Conservation (phyloP, 768 basidiomycete genomes). For the Calocybe gangraenosa region DNA sequence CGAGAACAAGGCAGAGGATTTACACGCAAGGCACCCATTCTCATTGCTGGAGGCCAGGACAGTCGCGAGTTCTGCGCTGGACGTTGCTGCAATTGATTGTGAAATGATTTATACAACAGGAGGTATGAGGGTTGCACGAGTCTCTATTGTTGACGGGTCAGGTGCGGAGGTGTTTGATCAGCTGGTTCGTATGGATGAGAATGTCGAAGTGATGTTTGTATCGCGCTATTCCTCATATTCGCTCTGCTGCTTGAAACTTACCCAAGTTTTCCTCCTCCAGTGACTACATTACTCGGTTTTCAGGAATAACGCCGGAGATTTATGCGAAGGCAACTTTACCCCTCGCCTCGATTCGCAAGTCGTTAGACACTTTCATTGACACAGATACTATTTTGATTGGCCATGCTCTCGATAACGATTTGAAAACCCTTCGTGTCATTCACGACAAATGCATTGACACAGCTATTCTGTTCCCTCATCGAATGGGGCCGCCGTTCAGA, state of each 20-base stretch:
- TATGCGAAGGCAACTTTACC: conserved; percentile 62
- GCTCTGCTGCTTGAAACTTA: conserved; percentile 18
- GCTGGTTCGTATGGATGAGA: conserved; percentile 75
- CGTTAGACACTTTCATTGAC: conserved; percentile 69
- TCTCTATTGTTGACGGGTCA: conserved; percentile 80
- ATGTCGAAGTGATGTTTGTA: conserved; percentile 74
- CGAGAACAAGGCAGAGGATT: conserved; percentile 57
- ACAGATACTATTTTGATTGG: conserved; percentile 85
- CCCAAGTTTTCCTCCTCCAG: conserved; percentile 31
- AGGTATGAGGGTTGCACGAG: conserved; percentile 85
- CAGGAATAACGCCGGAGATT: conserved; percentile 64
- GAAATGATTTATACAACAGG: conserved; percentile 97
- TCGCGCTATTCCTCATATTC: conserved; percentile 24
- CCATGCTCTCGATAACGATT: conserved; percentile 89
- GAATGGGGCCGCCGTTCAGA: conserved; percentile 67
- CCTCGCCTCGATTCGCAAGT: conserved; percentile 59
- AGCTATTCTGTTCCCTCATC: conserved; percentile 80
- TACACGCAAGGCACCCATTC: conserved; percentile 78
- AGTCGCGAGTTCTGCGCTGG: conserved; percentile 37
- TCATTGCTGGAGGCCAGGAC: conserved; percentile 36
- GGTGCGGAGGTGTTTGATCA: conserved; percentile 81
- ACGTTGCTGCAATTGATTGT: conserved; percentile 89
- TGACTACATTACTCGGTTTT: conserved; percentile 91
- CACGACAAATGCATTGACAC: conserved; percentile 89
- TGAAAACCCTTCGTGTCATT: conserved; percentile 84